Percentiles rank a stretch among this genome's conserved stretches.
Evolutionary conservation across 805 yeast species (phyloP).

Genomic region (Metschnikowia gruessii): DNA sequence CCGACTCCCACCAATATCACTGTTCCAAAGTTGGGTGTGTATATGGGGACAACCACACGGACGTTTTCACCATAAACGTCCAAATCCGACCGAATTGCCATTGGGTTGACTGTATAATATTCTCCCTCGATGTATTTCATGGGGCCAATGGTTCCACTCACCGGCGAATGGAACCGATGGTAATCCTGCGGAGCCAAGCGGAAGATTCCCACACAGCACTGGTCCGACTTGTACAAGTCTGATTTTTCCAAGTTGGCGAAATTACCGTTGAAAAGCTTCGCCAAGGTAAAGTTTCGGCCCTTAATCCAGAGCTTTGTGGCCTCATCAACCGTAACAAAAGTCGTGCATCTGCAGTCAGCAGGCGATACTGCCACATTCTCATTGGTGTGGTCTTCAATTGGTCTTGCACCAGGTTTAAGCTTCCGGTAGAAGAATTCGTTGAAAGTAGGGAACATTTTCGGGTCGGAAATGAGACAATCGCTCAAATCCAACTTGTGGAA

Average conservation of each 20-base stretch:
- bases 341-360: constrained; percentile 85
- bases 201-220: constrained; percentile 72
- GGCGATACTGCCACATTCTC: constrained; percentile 61
- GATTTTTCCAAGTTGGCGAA: constrained; percentile 42
- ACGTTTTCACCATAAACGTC: constrained; percentile 94
- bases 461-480: constrained; percentile 56
- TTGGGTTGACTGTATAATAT: constrained; percentile 94
- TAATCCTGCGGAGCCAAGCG: constrained; percentile 96
- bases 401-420: constrained; percentile 68
- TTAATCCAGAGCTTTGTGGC: constrained; percentile 89
- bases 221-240: constrained; percentile 31
- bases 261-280: constrained; percentile 52
- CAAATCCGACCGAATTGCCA: constrained; percentile 85
- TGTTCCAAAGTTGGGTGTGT: constrained; percentile 72
- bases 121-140: constrained; percentile 78
- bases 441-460: constrained; percentile 59
- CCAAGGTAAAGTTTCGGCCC: constrained; percentile 70
- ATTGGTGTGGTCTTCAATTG: constrained; percentile 55
- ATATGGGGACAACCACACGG: constrained; percentile 72
- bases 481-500: constrained; percentile 77
- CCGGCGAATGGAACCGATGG: constrained; percentile 89
- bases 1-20: constrained; percentile 83
- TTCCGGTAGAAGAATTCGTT: constrained; percentile 87
- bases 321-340: constrained; percentile 52
- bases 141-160: constrained; percentile 66